Evolutionary conservation across 805 yeast species (phyloP).

Genomic region (Kazachstania bromeliacearum): DNA sequence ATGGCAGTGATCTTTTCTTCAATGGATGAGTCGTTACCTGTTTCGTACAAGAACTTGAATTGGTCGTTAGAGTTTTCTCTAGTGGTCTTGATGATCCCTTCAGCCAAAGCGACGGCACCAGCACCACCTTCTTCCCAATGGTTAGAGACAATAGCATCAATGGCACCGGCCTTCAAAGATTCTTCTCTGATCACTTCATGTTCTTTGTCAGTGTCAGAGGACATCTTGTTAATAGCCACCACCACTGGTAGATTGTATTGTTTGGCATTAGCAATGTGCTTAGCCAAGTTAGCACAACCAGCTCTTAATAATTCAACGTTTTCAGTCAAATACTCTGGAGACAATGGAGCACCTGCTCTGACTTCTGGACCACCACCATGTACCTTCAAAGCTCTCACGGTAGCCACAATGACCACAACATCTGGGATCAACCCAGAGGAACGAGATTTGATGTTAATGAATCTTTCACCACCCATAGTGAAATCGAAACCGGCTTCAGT

Average conservation of each 20-base stretch:
- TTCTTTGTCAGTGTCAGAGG: slow-evolving; percentile 61
- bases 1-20: slow-evolving; percentile 60
- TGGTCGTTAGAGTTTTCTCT: slow-evolving; percentile 35
- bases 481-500: slow-evolving; percentile 87
- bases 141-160: slow-evolving; percentile 68
- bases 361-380: slow-evolving; percentile 89
- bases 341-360: slow-evolving; percentile 73
- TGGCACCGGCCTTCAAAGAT: slow-evolving; percentile 69
- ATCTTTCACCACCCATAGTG: slow-evolving; percentile 89
- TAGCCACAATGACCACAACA: slow-evolving; percentile 72
- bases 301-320: slow-evolving; percentile 56
- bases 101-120: slow-evolving; percentile 68
- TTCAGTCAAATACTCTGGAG: slow-evolving; percentile 62
- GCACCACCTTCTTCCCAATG: slow-evolving; percentile 85
- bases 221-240: slow-evolving; percentile 74
- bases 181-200: slow-evolving; percentile 58
- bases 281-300: slow-evolving; percentile 68
- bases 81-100: slow-evolving; percentile 57
- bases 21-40: slow-evolving; percentile 40
- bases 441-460: slow-evolving; percentile 72
- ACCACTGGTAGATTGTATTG: slow-evolving; percentile 69
- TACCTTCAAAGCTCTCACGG: slow-evolving; percentile 73
- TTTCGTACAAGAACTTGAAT: slow-evolving; percentile 50
- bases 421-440: slow-evolving; percentile 74
- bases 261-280: slow-evolving; percentile 66